phyloP scores from a whole-genome alignment of 2,329 filamentous ascomycete genomes.

The Madurella mycetomatis region DNA sequence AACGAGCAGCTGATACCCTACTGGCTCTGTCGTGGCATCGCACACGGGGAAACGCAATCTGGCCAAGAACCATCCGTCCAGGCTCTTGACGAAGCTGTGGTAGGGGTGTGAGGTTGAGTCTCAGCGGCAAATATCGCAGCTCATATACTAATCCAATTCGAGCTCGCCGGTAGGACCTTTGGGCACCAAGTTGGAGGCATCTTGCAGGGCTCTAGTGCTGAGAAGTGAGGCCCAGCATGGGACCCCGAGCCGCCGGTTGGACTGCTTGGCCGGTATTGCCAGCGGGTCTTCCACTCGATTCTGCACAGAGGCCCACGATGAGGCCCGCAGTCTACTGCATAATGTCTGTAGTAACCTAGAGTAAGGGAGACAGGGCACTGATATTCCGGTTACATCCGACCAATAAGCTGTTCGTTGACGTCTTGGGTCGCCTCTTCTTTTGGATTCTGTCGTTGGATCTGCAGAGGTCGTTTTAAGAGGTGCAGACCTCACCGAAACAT shows the following conservation, averaged over 20 bases:
- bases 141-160: conserved; percentile 3
- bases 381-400: not conserved
- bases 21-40: not conserved
- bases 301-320: not conserved
- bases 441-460: not conserved
- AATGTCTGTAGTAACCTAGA: not conserved
- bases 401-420: not conserved
- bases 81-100: not conserved
- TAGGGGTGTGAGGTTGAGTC: not conserved
- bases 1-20: not conserved
- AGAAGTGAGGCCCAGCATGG: not conserved
- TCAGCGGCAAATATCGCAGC: not conserved
- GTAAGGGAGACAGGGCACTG: not conserved
- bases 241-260: not conserved
- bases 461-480: not conserved
- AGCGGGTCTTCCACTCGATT: not conserved
- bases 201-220: not conserved
- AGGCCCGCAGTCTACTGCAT: not conserved
- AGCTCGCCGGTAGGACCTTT: not conserved
- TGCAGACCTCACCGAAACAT: not conserved
- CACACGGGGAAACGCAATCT: not conserved
- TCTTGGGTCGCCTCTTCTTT: not conserved
- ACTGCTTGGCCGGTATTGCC: not conserved
- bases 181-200: conserved; percentile 3
- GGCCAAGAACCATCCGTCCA: not conserved